Percentiles rank a stretch among this genome's conserved stretches.
phyloP scores from a whole-genome alignment of 768 basidiomycete genomes.

The Collybiopsis confluens region DNA sequence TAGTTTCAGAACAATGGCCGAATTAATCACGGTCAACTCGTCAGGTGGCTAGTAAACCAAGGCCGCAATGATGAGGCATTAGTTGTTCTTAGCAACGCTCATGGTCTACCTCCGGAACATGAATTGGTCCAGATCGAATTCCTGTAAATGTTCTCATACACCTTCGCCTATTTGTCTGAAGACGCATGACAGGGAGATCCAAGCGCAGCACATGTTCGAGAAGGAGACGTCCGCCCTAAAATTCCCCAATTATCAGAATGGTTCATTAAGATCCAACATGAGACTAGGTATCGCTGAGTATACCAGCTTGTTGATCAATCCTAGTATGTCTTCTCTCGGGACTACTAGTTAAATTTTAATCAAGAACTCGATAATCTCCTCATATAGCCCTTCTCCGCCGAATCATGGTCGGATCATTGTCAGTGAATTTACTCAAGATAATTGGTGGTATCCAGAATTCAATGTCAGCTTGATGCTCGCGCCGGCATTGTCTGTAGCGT shows the following conservation, averaged over 20 bases:
- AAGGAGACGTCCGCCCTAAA: conserved; percentile 52
- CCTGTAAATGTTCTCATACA: conserved; percentile 40
- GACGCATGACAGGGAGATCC: conserved; percentile 51
- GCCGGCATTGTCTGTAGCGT: too few species aligned
- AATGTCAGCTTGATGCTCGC: neutral
- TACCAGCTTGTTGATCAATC: conserved; percentile 51
- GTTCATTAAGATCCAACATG: conserved; percentile 49
- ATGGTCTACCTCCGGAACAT: conserved; percentile 48
- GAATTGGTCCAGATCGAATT: conserved; percentile 73
- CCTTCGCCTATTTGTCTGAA: neutral
- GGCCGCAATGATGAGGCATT: conserved; percentile 75
- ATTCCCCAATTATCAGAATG: conserved; percentile 66
- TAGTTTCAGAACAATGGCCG: too few species aligned
- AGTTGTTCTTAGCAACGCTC: conserved; percentile 54
- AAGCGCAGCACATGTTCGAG: conserved; percentile 71
- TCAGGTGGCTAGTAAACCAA: conserved; percentile 72
- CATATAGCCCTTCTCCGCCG: conserved; percentile 53
- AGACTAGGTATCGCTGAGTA: conserved; percentile 61
- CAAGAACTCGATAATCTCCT: neutral
- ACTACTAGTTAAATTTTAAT: neutral
- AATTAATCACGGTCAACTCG: too few species aligned
- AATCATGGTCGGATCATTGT: conserved; percentile 57
- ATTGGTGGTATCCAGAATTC: neutral
- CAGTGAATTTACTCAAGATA: conserved; percentile 13
- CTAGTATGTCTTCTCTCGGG: conserved; percentile 27